Base-by-base conservation (phyloP, 2,329 filamentous ascomycete species). In the Fusarium pseudoanthophilum region DNA sequence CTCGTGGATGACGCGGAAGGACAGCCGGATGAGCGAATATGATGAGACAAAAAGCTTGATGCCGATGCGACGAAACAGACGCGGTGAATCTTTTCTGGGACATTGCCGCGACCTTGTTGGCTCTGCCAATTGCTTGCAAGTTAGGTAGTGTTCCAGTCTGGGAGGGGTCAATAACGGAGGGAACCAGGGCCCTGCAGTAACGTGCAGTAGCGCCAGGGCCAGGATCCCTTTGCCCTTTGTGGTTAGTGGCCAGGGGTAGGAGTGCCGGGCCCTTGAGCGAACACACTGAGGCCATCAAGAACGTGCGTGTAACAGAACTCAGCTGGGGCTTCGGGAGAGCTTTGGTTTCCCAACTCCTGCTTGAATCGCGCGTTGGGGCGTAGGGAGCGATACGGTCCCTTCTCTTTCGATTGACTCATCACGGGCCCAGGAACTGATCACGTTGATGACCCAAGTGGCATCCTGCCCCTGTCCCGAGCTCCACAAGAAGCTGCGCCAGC, bases 1-100 rank as follows among this genome's bases (percentile, higher is more conserved):
- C 68, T 60, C 53, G 60, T 67, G 51, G 64, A 57, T 67, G 52
- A 68, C 49, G 56, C 64, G 68, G 67, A 67, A 59, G 60, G 57
- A 57, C 43, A 69, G 63, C 55, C 62, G 48, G 51, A 61, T 68
- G 67, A 58, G 59, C 64, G 65, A 70, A 64, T 70, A 65, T 69
- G 64, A 71, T 69, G 59, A 69, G 69, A 64, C 65, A 68, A 46
- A 68, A 70, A 67, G 53, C 39, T 75, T 70, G 69, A 73, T 68
- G 64, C 60, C 60, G 59, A 75, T 64, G 60, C 58, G 74, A 74
- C 66, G 64, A 75, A 68, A 74, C 74, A 76, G 67, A 72, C 75
- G 67, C 67, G 60, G 49, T 63, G 57, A 68, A 62, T 63, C 59
- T 63, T 26, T 16, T 72, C 73, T 56, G 60, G 73, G 69, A 65